Evolutionary conservation across 192 early-diverging fungal genomes (phyloP).

Genomic region (Rhizoclosmatium globosum): DNA sequence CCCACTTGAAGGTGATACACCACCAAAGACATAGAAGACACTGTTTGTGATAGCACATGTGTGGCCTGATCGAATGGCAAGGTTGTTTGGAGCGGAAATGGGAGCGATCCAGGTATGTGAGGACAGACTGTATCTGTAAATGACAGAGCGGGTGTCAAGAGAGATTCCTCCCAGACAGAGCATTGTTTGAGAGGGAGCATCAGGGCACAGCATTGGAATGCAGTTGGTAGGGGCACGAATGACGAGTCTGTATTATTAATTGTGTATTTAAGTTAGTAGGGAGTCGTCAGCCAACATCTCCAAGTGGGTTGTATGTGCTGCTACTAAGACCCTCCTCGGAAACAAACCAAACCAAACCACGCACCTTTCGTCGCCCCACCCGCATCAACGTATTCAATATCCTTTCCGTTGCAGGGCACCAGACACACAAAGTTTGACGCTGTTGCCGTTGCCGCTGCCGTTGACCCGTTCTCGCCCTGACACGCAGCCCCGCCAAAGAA

Average conservation of each 20-base stretch:
- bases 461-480: background rate
- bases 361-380: background rate
- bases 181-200: slow-evolving; percentile 1
- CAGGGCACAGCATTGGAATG: slow-evolving; percentile 34
- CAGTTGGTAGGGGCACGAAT: slow-evolving; percentile 1
- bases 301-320: too few relatives aligned
- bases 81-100: background rate
- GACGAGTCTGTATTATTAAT: slow-evolving; percentile 15
- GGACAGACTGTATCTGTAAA: slow-evolving; percentile 14
- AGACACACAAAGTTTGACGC: slow-evolving; percentile 24
- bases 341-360: background rate
- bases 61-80: slow-evolving; percentile 16
- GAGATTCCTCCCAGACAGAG: slow-evolving; percentile 22
- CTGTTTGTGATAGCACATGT: slow-evolving; percentile 9
- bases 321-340: background rate
- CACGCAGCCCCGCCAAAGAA: slow-evolving; percentile 24
- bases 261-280: background rate
- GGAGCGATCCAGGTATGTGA: slow-evolving; percentile 15
- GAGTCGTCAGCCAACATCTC: background rate
- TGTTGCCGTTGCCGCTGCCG: background rate
- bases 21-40: slow-evolving; percentile 27
- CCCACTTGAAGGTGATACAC: background rate
- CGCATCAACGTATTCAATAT: slow-evolving; percentile 24
- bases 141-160: background rate
- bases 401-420: slow-evolving; percentile 31